Base-by-base conservation (phyloP, 75 land plant species). In the Pseudotsuga menziesii region DNA sequence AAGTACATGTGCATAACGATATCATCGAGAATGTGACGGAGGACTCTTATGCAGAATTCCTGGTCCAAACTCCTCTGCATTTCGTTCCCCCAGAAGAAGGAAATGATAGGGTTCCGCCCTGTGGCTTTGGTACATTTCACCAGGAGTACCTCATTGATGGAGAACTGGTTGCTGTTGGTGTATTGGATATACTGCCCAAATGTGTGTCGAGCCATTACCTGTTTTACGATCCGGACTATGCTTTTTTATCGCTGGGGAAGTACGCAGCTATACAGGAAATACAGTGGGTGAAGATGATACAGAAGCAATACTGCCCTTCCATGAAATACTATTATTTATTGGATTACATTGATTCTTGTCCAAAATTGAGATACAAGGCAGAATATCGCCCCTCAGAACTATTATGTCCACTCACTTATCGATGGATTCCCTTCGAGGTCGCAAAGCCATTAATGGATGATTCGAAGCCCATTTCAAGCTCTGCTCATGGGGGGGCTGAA, bases 321-420 rank as follows among this genome's bases (percentile, higher is more conserved):
- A 60, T 85, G 25, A 23, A 81, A 35, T 81, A 85, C 60, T 85
- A 85, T 61, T 85, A 85, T 58, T 83, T 85, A 20, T 83, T 83
- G 13, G 78, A 77, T 78, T 85, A 85, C 58, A 85, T 85, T 12
- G 83, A 85, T 57, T 78, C 86, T 22, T 85, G 86, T 78, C 83
- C 86, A 23, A 85, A 85, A 77, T 81, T 85, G 86, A 83, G 80
- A 27, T 85, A 85, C 32, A 85, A 85, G 77, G 86, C 84, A n/a
- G 77, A 80, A 11, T 85, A 77, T 55, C 74, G 56, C 20, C 86
- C 86, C 22, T 77, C 86, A 3, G 86, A 85, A 74, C 86, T 85
- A 61, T 80, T 85, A 6, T 85, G 86, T 70, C 83, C 3, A 54
- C 41, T 4, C 4, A 39, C 2, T 39, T 39, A 39, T 39, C 41